A percentile compares a stretch with the other conserved stretches of the same genome.
These are phyloP conservation scores for Rhododendron kiyosumense DNA, from an alignment of 148 eudicot species.

Conservation along the genomic window DNA sequence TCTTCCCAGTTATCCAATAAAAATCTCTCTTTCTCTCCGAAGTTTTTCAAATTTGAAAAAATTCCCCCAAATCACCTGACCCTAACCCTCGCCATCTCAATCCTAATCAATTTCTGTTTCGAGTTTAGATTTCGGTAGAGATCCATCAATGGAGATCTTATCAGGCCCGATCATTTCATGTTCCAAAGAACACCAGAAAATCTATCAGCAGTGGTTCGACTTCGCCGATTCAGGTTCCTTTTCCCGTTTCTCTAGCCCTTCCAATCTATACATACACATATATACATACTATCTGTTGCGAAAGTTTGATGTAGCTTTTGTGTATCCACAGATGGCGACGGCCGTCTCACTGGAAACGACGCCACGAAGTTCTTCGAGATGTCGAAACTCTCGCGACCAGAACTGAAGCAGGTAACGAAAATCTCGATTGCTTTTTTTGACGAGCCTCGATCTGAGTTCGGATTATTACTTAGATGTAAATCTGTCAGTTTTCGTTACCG, in stretches of 20 bases:
- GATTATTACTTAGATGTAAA: neutral
- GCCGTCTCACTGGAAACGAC: slow-evolving; percentile 8
- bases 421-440: neutral
- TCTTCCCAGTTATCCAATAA: neutral
- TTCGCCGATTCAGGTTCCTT: slow-evolving; percentile 27
- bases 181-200: slow-evolving; percentile 55
- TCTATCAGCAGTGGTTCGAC: slow-evolving; percentile 74
- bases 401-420: neutral
- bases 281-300: neutral
- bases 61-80: neutral
- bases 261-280: neutral
- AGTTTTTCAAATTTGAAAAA: neutral
- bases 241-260: neutral
- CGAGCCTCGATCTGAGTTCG: neutral
- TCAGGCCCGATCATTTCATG: slow-evolving; percentile 38
- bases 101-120: neutral
- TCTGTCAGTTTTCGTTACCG: neutral
- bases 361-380: slow-evolving; percentile 1
- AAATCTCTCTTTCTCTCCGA: neutral
- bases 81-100: too few species aligned
- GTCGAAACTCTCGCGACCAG: slow-evolving; percentile 1
- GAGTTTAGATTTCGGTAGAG: neutral
- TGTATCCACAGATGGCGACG: neutral
- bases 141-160: slow-evolving; percentile 39
- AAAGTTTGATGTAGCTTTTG: neutral